phyloP scores from a whole-genome alignment of 805 yeast genomes.

The Yarrowia osloensis region DNA sequence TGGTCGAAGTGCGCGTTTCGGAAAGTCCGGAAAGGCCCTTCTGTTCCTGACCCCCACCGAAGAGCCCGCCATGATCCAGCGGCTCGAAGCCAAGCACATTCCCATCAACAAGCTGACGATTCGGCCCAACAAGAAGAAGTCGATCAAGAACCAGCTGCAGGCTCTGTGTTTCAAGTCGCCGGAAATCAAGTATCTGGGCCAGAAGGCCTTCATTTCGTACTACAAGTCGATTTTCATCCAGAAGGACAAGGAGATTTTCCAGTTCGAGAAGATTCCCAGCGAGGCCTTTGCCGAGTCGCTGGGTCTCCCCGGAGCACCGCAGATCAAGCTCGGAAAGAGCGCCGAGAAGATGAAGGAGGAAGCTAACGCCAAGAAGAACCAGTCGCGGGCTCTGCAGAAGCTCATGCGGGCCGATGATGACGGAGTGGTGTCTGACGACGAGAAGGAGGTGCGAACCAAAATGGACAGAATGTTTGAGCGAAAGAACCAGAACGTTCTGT shows the following conservation, averaged over 20 bases:
- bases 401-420: conserved; percentile 68
- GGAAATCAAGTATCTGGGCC: conserved; percentile 87
- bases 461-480: conserved; percentile 96
- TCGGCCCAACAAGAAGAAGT: conserved; percentile 68
- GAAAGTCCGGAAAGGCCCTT: conserved; percentile 78
- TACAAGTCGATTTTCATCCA: conserved; percentile 82
- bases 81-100: conserved; percentile 63
- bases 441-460: conserved; percentile 69
- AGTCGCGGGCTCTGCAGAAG: conserved; percentile 66
- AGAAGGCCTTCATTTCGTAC: conserved; percentile 92
- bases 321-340: conserved; percentile 62
- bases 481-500: conserved; percentile 85
- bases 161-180: conserved; percentile 90
- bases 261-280: conserved; percentile 70
- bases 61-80: conserved; percentile 69
- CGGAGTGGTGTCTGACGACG: conserved; percentile 48
- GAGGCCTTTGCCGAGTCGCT: conserved; percentile 84
- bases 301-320: conserved; percentile 96
- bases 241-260: conserved; percentile 82
- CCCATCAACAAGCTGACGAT: conserved; percentile 73
- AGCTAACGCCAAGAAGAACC: conserved; percentile 72
- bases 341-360: conserved; percentile 46
- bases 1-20: conserved; percentile 87
- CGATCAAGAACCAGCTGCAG: conserved; percentile 81
- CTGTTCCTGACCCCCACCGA: conserved; percentile 83